Base-by-base conservation (phyloP, 106 monocot genomes). In the Dendrobium officinale region DNA sequence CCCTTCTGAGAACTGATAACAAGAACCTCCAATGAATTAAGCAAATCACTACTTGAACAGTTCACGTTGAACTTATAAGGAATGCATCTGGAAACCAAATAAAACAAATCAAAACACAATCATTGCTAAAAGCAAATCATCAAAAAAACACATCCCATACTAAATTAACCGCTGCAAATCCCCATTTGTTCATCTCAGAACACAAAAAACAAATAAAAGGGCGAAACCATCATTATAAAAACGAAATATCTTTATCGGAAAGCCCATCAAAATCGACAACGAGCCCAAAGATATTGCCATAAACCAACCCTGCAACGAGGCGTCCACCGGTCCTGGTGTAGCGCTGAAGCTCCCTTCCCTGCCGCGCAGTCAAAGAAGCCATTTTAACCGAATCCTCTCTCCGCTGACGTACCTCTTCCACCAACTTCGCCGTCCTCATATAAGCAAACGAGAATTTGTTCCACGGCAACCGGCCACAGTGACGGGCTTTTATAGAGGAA, bases 1-100 rank as follows among this genome's bases (percentile, higher is more conserved):
- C 93, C 91, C 75, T 93, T 93, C 29, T 88, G 90, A 0, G 93
- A 93, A 80, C 87, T 93, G 73, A 93, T 86, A 64, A 93, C 91
- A 31, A 93, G 89, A 80, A 93, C 91, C 75, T 93, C 81, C 73
- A 93, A 48, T 5, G 85, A 64, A 41, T 83, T 3, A 76, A 87
- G 78, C 55, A 75, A 20, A 31, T 55, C 77, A 19, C 73, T 77
- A 31, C 44, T 81, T 29, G 55, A 42, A 47, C 42, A 55, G 6
- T 84, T 79, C 11, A 59, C 4, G 42, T 82, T 84, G 61, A 87
- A 76, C 79, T 85, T 93, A 78, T 93, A 93, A 11, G 93, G 93
- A 84, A 93, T 93, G 81, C 93, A 93, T 61, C 93, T 93, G 83
- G 11, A 29, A 37, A 72, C 15, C 72, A 29, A 72, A 66, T n/a